Conservation (phyloP, 805 yeast species). For the Starmerella apicola region DNA sequence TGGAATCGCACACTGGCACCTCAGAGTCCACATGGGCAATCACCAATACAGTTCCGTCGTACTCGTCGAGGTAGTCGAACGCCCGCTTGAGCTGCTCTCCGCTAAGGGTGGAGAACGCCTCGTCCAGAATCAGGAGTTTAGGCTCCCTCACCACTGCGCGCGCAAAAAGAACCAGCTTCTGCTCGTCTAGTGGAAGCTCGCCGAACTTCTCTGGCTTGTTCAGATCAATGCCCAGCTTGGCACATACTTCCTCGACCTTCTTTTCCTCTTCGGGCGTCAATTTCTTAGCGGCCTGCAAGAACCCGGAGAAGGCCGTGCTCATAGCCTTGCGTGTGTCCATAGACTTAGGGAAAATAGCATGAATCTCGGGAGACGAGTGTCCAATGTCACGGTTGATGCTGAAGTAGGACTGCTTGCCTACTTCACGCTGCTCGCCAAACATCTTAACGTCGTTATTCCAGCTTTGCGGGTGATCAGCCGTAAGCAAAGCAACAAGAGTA, state of each 20-base stretch:
- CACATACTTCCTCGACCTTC: constrained; percentile 36
- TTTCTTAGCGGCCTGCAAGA: constrained; percentile 40
- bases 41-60: constrained; percentile 60
- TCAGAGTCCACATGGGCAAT: constrained; percentile 80
- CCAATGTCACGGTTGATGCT: constrained; percentile 72
- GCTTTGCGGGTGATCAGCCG: constrained; percentile 94
- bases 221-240: constrained; percentile 32
- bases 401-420: constrained; percentile 67
- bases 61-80: constrained; percentile 38
- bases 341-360: constrained; percentile 60
- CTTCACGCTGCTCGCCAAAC: constrained; percentile 53
- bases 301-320: constrained; percentile 63
- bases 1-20: constrained; percentile 51
- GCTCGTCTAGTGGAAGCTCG: constrained; percentile 49
- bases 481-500: constrained; percentile 67
- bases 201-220: constrained; percentile 33
- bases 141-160: constrained; percentile 74
- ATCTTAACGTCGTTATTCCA: constrained; percentile 64
- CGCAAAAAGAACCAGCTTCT: constrained; percentile 62
- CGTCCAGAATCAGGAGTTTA: constrained; percentile 68
- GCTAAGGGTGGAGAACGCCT: constrained; percentile 86
- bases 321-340: constrained; percentile 46
- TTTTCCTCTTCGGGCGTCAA: constrained; percentile 30
- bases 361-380: constrained; percentile 83
- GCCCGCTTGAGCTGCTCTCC: constrained; percentile 45